phyloP scores from a whole-genome alignment of 495 filamentous ascomycete species.

The Lepidopterella palustris region DNA sequence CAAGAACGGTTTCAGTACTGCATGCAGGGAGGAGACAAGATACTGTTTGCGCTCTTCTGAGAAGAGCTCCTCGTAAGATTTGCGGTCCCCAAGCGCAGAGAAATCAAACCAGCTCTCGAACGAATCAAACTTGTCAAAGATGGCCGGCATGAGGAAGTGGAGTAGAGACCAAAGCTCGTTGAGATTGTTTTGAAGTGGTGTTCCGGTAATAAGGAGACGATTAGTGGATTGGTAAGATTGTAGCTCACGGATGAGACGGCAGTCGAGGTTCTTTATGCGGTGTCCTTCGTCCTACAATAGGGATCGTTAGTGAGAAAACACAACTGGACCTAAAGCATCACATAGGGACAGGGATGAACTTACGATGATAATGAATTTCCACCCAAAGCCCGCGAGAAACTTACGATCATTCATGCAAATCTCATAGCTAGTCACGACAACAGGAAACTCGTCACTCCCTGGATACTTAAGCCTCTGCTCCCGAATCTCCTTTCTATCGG shows the following conservation, averaged over 20 bases:
- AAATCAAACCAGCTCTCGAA: slow-evolving; percentile 98
- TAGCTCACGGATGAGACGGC: slow-evolving; percentile 79
- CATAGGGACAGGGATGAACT: slow-evolving; percentile 21
- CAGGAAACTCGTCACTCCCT: slow-evolving; percentile 65
- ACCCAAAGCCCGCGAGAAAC: slow-evolving; percentile 69
- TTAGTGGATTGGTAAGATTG: slow-evolving; percentile 84
- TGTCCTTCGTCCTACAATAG: slow-evolving; percentile 76
- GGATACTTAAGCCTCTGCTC: slow-evolving; percentile 55
- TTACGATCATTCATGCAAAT: slow-evolving; percentile 89
- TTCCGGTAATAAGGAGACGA: slow-evolving; percentile 87
- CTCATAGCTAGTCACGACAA: slow-evolving; percentile 91
- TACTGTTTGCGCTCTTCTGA: slow-evolving; percentile 73
- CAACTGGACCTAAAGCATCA: background rate
- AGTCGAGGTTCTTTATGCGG: slow-evolving; percentile 94
- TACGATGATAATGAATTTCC: slow-evolving; percentile 95
- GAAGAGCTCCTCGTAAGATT: slow-evolving; percentile 62
- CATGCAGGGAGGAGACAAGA: slow-evolving; percentile 81
- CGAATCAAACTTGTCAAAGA: slow-evolving; percentile 80
- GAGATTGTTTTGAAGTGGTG: slow-evolving; percentile 92
- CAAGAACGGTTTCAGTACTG: slow-evolving; percentile 86
- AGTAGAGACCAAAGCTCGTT: slow-evolving; percentile 92
- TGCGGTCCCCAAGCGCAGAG: slow-evolving; percentile 70
- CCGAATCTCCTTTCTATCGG: slow-evolving; percentile 66
- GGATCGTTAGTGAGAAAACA: slow-evolving; percentile 9
- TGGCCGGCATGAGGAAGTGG: slow-evolving; percentile 85